phyloP scores from a whole-genome alignment of 108 stramenopile genomes.

The Skeletonema tropicum region DNA sequence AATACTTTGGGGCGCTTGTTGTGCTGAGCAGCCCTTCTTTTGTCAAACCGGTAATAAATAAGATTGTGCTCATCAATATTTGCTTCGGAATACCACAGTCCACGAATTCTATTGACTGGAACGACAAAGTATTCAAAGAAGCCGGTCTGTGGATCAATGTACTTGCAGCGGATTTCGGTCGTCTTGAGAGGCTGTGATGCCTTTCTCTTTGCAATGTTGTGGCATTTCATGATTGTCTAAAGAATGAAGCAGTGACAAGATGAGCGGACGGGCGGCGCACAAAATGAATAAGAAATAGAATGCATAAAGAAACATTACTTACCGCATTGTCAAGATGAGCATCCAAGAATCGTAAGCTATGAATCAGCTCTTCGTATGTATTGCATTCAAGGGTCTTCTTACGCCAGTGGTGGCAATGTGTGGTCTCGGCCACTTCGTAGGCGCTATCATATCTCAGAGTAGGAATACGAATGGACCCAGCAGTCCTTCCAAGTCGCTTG shows the following conservation, averaged over 20 bases:
- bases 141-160: slow-evolving; percentile 58
- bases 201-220: slow-evolving; percentile 23
- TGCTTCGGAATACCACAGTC: slow-evolving; percentile 59
- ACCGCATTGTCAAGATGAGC: slow-evolving; percentile 66
- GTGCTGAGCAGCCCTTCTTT: not conserved
- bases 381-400: slow-evolving; percentile 55
- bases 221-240: slow-evolving; percentile 9
- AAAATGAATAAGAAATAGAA: not conserved
- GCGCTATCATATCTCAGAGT: slow-evolving; percentile 60
- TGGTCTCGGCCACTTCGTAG: slow-evolving; percentile 84
- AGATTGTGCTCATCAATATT: slow-evolving; percentile 54
- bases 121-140: slow-evolving; percentile 64
- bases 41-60: slow-evolving; percentile 47
- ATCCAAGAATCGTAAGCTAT: slow-evolving; percentile 60
- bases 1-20: not conserved
- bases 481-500: slow-evolving; percentile 63
- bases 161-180: slow-evolving; percentile 38
- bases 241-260: slow-evolving; percentile 23
- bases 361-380: slow-evolving; percentile 59
- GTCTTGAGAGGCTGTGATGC: slow-evolving; percentile 33
- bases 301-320: slow-evolving; percentile 8
- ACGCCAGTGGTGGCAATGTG: slow-evolving; percentile 76
- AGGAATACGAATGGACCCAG: slow-evolving; percentile 62
- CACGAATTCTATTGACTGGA: slow-evolving; percentile 45
- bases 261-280: not conserved